Conservation (phyloP, 371 early-diverging fungal genomes). For the Circinella minor region DNA sequence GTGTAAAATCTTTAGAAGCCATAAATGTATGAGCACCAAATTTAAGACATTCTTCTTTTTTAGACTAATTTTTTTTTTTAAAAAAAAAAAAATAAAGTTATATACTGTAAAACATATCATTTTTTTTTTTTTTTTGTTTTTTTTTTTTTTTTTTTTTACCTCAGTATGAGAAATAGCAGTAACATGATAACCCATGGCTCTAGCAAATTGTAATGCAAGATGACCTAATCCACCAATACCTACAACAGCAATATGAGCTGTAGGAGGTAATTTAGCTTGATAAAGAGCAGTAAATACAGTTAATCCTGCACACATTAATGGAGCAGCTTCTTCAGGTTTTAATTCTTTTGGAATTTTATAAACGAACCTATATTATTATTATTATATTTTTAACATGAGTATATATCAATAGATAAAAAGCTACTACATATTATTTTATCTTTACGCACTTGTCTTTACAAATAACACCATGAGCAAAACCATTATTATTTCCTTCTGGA, state of each 20-base stretch:
- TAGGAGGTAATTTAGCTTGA: conserved; percentile 47
- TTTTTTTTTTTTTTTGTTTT: too few relatives aligned
- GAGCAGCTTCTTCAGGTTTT: conserved; percentile 53
- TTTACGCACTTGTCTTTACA: conserved; percentile 54
- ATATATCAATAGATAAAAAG: too few relatives aligned
- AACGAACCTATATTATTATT: conserved; percentile 43
- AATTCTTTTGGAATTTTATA: conserved; percentile 60
- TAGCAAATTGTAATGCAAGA: conserved; percentile 67
- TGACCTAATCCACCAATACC: conserved; percentile 80
- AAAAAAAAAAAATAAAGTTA: too few relatives aligned
- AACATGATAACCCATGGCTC: conserved; percentile 61
- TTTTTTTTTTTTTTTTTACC: too few relatives aligned
- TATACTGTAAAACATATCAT: too few relatives aligned
- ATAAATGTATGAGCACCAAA: conserved; percentile 73
- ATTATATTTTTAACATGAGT: too few relatives aligned
- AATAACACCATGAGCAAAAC: conserved; percentile 49
- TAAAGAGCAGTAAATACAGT: conserved; percentile 64
- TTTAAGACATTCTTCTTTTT: conserved; percentile 66
- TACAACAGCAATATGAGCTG: conserved; percentile 64
- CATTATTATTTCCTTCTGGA: conserved; percentile 54
- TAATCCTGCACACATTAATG: conserved; percentile 71
- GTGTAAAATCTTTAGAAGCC: conserved; percentile 42
- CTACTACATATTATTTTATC: too few relatives aligned
- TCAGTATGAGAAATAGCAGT: conserved; percentile 41
- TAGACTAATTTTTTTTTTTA: conserved; percentile 27